These are phyloP conservation scores for Spiraea crenata DNA, from an alignment of 331 rosid genomes.

Conservation along the genomic window DNA sequence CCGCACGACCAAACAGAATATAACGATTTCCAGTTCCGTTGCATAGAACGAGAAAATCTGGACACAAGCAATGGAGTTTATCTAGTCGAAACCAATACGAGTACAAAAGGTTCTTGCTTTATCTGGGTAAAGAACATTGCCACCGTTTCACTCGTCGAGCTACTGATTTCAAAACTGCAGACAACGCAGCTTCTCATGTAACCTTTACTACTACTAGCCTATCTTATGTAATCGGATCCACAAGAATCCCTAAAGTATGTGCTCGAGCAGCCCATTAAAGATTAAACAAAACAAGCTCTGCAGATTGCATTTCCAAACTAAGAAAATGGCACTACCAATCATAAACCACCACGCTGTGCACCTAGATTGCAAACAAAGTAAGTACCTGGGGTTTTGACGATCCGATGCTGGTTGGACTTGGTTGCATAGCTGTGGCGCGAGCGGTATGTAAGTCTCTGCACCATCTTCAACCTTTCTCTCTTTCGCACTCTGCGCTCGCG, in stretches of 20 bases:
- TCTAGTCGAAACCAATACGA: background rate
- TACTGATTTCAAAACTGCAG: background rate
- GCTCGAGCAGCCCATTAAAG: no score
- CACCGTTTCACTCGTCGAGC: background rate
- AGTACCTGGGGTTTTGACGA: conserved; percentile 67
- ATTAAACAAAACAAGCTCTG: no score
- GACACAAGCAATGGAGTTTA: background rate
- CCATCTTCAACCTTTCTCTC: conserved; percentile 38
- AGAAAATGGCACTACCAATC: no score
- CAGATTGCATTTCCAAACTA: no score
- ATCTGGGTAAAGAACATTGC: no score
- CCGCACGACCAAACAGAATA: background rate
- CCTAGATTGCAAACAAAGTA: no score
- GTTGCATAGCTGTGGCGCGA: conserved; percentile 65
- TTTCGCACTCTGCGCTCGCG: background rate
- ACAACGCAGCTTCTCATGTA: background rate
- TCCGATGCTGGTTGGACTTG: conserved; percentile 64
- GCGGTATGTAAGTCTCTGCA: conserved; percentile 59
- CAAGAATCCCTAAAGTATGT: no score
- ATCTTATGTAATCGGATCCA: background rate
- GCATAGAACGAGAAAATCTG: background rate
- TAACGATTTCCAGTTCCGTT: background rate
- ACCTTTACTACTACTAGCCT: no score
- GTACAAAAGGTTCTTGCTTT: background rate
- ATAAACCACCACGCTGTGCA: no score